phyloP scores from a whole-genome alignment of 2,329 filamentous ascomycete species.

The Aspergillus eucalypticola region DNA sequence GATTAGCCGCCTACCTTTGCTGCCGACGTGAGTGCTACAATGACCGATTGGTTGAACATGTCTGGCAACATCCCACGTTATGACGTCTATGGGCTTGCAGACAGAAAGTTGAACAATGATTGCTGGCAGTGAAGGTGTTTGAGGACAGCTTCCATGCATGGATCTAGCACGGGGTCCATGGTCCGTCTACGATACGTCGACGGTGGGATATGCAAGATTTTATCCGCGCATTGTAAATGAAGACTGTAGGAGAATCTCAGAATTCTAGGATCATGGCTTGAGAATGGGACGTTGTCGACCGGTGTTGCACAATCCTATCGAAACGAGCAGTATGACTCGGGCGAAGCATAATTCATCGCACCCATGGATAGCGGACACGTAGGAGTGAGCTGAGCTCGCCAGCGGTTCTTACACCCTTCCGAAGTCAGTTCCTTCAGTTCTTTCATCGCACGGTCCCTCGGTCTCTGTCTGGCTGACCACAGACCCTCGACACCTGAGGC shows the following conservation, averaged over 20 bases:
- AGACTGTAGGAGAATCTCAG: not conserved
- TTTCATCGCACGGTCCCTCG: slow-evolving; percentile 14
- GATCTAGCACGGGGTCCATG: not conserved
- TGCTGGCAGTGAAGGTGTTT: slow-evolving; percentile 1
- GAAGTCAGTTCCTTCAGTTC: no score
- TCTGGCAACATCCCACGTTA: slow-evolving; percentile 17
- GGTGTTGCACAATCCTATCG: no score
- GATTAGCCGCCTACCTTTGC: slow-evolving; percentile 11
- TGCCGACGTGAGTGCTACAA: slow-evolving; percentile 1
- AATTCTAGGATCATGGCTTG: not conserved
- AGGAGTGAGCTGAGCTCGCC: not conserved
- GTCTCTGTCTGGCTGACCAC: not conserved
- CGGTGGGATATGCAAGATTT: not conserved
- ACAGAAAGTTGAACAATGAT: not conserved
- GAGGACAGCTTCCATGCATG: not conserved
- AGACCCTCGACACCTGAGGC: slow-evolving; percentile 20
- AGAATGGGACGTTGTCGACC: no score
- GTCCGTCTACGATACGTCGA: not conserved
- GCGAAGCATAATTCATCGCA: not conserved
- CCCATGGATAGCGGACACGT: not conserved
- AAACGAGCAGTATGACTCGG: no score
- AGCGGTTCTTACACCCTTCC: not conserved
- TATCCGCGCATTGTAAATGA: not conserved
- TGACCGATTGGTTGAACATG: not conserved
- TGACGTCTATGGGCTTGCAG: slow-evolving; percentile 13